Conservation (phyloP, 139 green algal species). For the Nannochloris sp. region DNA sequence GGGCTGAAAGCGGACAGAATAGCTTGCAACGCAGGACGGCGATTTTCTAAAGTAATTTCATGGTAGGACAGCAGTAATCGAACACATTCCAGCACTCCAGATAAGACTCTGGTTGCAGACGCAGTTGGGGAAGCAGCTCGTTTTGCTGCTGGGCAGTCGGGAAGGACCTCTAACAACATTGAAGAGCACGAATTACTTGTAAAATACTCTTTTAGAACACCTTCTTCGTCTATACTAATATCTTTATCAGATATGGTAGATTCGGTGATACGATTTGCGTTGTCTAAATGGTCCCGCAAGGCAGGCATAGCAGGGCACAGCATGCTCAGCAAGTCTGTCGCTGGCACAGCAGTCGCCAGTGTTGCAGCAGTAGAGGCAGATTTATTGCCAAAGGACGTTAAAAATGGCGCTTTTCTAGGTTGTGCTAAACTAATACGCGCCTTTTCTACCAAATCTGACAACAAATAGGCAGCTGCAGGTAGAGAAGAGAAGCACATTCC, state of each 20-base stretch:
- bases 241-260: not conserved
- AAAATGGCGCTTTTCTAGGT: not conserved
- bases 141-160: not conserved
- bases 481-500: constrained; percentile 14
- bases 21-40: not conserved
- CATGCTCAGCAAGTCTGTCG: not conserved
- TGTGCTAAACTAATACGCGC: not conserved
- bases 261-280: not conserved
- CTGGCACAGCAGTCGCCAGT: not conserved
- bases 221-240: not conserved
- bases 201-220: not conserved
- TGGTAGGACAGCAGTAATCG: constrained; percentile 15
- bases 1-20: constrained; percentile 3
- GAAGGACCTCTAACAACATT: not conserved
- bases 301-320: not conserved
- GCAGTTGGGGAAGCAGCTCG: constrained; percentile 8
- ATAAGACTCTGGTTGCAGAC: not conserved
- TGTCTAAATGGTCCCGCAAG: constrained; percentile 12
- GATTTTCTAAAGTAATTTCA: not conserved
- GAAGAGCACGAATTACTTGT: not conserved
- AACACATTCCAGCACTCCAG: constrained; percentile 12
- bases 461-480: constrained; percentile 14
- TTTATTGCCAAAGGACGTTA: too few relatives aligned
- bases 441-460: constrained; percentile 19
- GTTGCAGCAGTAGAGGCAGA: not conserved